Conservation (phyloP, 2,329 filamentous ascomycete genomes). For the Polychaeton citri region DNA sequence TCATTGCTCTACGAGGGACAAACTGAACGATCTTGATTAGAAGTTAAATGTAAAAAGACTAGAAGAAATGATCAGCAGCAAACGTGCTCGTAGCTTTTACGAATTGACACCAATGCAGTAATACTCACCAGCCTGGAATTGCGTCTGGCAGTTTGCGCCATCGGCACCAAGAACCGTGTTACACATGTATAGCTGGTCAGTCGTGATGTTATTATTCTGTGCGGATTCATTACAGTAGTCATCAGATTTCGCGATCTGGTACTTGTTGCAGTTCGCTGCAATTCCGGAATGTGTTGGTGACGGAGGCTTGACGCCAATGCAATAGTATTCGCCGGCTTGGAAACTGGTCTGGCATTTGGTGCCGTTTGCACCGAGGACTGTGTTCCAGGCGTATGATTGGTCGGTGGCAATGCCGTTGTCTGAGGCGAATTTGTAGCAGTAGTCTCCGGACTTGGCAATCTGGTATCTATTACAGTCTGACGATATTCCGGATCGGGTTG, state of each 20-base stretch:
- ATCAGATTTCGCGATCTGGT: conserved; percentile 5
- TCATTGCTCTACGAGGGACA: no score
- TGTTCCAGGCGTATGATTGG: conserved; percentile 9
- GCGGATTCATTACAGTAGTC: conserved; percentile 6
- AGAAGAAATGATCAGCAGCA: no score
- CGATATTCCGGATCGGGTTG: no score
- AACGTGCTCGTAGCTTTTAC: no score
- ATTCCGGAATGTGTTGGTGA: not conserved
- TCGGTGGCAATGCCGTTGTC: conserved; percentile 1
- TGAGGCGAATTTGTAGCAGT: conserved; percentile 5
- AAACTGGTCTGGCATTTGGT: conserved; percentile 7
- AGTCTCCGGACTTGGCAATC: conserved; percentile 4
- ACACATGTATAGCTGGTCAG: conserved; percentile 7
- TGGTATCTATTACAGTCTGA: conserved; percentile 8
- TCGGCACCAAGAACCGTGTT: conserved; percentile 8
- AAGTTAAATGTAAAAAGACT: no score
- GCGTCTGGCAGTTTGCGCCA: conserved; percentile 7
- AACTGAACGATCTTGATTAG: no score
- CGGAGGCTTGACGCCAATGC: conserved; percentile 3
- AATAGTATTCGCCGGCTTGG: conserved; percentile 6
- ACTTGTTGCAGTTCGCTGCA: conserved; percentile 5
- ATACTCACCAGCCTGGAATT: conserved; percentile 6
- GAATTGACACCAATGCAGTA: conserved; percentile 6
- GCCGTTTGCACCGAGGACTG: conserved; percentile 6
- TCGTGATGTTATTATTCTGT: conserved; percentile 2